These are phyloP conservation scores for Solanum neorickii DNA, from an alignment of 257 asterid species.

Conservation along the genomic window DNA sequence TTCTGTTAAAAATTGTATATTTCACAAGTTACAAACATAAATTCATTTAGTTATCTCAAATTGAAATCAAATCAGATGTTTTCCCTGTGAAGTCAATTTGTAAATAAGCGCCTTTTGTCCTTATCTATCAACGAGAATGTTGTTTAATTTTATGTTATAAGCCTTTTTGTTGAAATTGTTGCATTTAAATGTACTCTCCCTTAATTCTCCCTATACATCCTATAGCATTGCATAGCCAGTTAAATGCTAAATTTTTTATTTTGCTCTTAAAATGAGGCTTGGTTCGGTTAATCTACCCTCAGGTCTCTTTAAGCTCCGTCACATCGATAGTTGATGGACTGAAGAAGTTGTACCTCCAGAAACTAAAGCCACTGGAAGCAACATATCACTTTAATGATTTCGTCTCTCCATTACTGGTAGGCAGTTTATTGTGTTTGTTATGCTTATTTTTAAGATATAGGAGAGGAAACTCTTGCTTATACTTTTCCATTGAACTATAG, in stretches of 20 bases:
- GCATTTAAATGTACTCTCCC: neutral
- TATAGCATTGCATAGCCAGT: neutral
- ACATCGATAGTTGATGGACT: conserved; percentile 92
- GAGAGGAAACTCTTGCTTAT: neutral
- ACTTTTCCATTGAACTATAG: neutral
- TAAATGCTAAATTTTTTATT: neutral
- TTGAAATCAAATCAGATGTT: neutral
- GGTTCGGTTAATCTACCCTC: neutral
- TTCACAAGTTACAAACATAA: neutral
- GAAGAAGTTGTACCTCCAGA: conserved; percentile 81
- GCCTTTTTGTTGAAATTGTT: neutral
- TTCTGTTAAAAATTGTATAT: neutral
- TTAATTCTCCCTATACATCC: neutral
- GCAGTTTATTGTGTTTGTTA: neutral
- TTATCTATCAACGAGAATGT: neutral
- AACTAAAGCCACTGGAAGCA: conserved; percentile 78
- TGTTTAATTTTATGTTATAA: neutral
- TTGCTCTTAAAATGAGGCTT: neutral
- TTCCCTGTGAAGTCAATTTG: neutral
- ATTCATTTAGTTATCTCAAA: neutral
- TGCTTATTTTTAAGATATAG: neutral
- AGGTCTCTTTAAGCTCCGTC: conserved; percentile 74
- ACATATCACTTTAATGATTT: conserved; percentile 82
- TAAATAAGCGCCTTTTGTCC: neutral
- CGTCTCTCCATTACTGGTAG: conserved; percentile 79